Percentiles rank a stretch among this genome's conserved stretches.
These are phyloP conservation scores for Curvularia spicifera DNA, from an alignment of 2,329 filamentous ascomycete species.

Conservation along the genomic window DNA sequence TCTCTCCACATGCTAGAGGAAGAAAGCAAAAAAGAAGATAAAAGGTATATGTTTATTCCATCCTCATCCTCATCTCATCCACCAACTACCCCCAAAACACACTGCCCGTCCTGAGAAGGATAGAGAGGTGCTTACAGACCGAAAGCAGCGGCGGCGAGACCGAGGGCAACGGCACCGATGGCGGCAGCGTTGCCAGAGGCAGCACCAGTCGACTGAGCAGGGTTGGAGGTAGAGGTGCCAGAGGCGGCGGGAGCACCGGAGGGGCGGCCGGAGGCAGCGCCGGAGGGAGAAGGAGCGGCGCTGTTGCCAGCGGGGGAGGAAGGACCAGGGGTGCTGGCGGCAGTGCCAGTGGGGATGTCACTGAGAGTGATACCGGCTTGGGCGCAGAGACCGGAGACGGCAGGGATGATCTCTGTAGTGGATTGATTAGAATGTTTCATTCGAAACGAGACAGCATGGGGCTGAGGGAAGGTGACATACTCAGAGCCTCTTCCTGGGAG, in stretches of 20 bases:
- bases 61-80: not conserved
- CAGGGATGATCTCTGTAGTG: conserved; percentile 28
- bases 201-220: not conserved
- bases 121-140: conserved; percentile 27
- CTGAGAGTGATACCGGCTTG: conserved; percentile 35
- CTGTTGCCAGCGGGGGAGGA: not conserved
- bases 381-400: conserved; percentile 39
- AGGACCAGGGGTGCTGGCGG: conserved; percentile 7
- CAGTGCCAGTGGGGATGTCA: conserved; percentile 25
- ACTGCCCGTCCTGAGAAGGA: not conserved
- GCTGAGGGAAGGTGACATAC: conserved; percentile 39
- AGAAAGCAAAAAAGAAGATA: not conserved
- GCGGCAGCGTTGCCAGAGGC: conserved; percentile 24
- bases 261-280: conserved; percentile 14
- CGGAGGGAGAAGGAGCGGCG: not conserved
- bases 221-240: conserved; percentile 16
- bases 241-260: not conserved
- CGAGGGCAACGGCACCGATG: conserved; percentile 34
- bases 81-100: not conserved
- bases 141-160: conserved; percentile 30
- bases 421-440: conserved; percentile 1
- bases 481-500: conserved; percentile 45
- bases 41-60: conserved; percentile 1
- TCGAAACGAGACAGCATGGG: too few relatives aligned
- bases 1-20: not conserved